A percentile compares a stretch with the other conserved stretches of the same genome.
phyloP scores from a whole-genome alignment of 2,329 filamentous ascomycete species.

The Aphanoascus verrucosus region DNA sequence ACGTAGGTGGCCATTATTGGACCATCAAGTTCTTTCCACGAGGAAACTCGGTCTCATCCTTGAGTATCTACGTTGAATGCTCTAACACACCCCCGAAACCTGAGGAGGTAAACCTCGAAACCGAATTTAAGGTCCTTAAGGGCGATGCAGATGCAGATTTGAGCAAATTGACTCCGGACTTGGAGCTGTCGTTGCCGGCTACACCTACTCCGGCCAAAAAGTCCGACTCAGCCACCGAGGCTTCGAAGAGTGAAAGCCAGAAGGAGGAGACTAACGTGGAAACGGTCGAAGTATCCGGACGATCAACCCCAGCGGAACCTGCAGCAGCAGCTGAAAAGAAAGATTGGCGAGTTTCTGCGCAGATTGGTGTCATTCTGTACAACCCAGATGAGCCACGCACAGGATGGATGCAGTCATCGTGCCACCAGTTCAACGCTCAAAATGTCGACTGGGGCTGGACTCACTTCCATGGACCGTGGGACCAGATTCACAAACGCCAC shows the following conservation, averaged over 20 bases:
- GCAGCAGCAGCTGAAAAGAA: constrained; percentile 11
- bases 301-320: background rate
- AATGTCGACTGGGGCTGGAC: constrained; percentile 56
- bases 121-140: constrained; percentile 33
- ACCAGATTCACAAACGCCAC: constrained; percentile 48
- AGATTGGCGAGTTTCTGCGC: constrained; percentile 45
- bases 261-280: constrained; percentile 9
- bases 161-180: constrained; percentile 23
- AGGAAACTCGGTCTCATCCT: constrained; percentile 48
- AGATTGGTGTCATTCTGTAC: constrained; percentile 52
- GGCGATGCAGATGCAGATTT: constrained; percentile 30
- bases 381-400: constrained; percentile 53
- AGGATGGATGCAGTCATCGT: constrained; percentile 45
- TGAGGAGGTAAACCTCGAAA: constrained; percentile 30
- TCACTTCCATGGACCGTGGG: constrained; percentile 49
- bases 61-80: constrained; percentile 53
- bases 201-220: constrained; percentile 15
- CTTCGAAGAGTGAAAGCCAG: constrained; percentile 12
- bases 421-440: constrained; percentile 49
- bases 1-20: constrained; percentile 52
- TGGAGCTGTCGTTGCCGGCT: constrained; percentile 24
- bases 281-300: constrained; percentile 9
- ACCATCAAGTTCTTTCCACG: constrained; percentile 55
- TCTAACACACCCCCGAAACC: constrained; percentile 39
- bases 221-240: background rate